phyloP scores from a whole-genome alignment of 192 early-diverging fungal species.

The Funneliformis mosseae region DNA sequence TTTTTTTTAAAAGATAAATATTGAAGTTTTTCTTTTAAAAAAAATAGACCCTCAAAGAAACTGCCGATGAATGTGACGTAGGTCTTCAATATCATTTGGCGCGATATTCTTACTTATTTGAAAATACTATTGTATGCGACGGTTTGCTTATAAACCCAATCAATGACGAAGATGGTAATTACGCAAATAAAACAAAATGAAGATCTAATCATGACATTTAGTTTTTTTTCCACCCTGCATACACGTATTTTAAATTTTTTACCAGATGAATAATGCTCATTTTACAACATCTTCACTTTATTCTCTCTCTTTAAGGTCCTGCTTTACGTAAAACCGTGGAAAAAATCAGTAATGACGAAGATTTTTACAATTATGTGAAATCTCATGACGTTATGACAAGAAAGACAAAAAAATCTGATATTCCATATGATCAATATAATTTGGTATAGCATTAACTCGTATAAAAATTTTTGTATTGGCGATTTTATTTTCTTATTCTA shows the following conservation, averaged over 20 bases:
- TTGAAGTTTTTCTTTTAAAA: background rate
- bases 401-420: slow-evolving; percentile 38
- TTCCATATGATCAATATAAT: slow-evolving; percentile 49
- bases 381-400: slow-evolving; percentile 34
- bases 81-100: slow-evolving; percentile 78
- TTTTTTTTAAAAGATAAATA: background rate
- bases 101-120: slow-evolving; percentile 80
- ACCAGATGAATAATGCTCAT: background rate
- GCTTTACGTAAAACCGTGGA: slow-evolving; percentile 53
- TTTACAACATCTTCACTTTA: background rate
- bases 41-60: slow-evolving; percentile 68
- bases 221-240: background rate
- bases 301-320: slow-evolving; percentile 28
- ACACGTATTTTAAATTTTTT: too few relatives aligned
- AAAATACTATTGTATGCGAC: slow-evolving; percentile 66
- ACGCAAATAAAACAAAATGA: background rate
- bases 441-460: slow-evolving; percentile 37
- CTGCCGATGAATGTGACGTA: slow-evolving; percentile 83
- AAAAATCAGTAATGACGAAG: slow-evolving; percentile 61
- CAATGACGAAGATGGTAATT: slow-evolving; percentile 36
- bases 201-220: background rate
- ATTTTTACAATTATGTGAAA: slow-evolving; percentile 54
- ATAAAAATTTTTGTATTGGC: background rate
- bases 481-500: background rate
- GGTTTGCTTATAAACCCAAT: slow-evolving; percentile 42